phyloP scores from a whole-genome alignment of 2,329 filamentous ascomycete genomes.

The Botrytis byssoidea region DNA sequence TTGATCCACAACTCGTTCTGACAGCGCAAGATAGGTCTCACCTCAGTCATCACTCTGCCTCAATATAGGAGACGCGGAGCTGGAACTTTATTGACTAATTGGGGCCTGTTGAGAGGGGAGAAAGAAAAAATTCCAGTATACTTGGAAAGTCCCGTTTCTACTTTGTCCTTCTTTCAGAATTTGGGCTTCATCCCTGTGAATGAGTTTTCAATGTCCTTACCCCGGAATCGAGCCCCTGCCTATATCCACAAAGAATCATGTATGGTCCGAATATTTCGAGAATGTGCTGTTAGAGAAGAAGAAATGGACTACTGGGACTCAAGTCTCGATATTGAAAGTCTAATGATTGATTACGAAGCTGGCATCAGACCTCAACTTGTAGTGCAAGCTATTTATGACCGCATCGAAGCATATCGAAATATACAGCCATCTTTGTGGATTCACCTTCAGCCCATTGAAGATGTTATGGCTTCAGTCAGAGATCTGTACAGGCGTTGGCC shows the following conservation, averaged over 20 bases:
- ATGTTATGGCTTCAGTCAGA: conserved; percentile 44
- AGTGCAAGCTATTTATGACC: conserved; percentile 34
- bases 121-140: conserved; percentile 31
- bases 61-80: conserved; percentile 31
- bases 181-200: conserved; percentile 31
- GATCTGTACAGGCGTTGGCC: conserved; percentile 44
- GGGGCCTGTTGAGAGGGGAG: conserved; percentile 30
- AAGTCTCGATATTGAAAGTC: conserved; percentile 32
- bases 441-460: conserved; percentile 44
- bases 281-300: conserved; percentile 21
- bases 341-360: conserved; percentile 33
- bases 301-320: conserved; percentile 34
- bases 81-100: conserved; percentile 31
- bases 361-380: conserved; percentile 34
- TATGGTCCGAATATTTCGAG: conserved; percentile 33
- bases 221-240: conserved; percentile 14
- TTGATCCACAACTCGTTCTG: not conserved
- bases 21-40: conserved; percentile 28
- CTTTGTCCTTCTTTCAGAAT: conserved; percentile 29
- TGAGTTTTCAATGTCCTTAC: conserved; percentile 31
- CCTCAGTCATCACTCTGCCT: conserved; percentile 33
- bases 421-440: conserved; percentile 53
- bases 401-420: conserved; percentile 44
- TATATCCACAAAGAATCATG: conserved; percentile 34
- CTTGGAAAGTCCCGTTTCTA: conserved; percentile 33